phyloP scores from a whole-genome alignment of 2,329 filamentous ascomycete genomes.

The Leptosphaerulina australis region DNA sequence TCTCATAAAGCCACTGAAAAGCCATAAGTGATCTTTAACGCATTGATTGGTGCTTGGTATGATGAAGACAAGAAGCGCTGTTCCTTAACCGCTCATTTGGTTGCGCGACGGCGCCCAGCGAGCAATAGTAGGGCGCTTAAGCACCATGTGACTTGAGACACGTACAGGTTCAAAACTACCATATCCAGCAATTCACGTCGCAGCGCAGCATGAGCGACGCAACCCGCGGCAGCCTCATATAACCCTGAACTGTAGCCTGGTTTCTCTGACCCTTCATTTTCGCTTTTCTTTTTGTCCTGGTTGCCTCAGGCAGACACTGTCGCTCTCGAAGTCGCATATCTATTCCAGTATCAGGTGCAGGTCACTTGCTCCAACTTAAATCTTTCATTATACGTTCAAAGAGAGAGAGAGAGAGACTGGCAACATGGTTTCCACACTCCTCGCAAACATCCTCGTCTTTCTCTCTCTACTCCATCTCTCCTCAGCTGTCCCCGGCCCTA shows the following conservation, averaged over 20 bases:
- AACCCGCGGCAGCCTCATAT: constrained; percentile 35
- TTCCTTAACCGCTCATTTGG: constrained; percentile 1
- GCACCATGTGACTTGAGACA: constrained; percentile 34
- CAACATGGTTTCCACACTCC: constrained; percentile 36
- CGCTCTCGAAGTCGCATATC: constrained; percentile 12
- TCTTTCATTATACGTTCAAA: background rate
- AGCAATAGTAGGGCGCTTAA: constrained; percentile 32
- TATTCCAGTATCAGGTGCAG: constrained; percentile 29
- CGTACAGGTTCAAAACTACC: constrained; percentile 32
- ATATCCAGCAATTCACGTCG: constrained; percentile 39
- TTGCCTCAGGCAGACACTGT: constrained; percentile 31
- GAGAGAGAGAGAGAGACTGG: too few relatives aligned
- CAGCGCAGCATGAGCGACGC: constrained; percentile 35
- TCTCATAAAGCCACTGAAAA: constrained; percentile 3
- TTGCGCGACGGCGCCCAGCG: background rate
- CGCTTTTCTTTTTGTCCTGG: constrained; percentile 25
- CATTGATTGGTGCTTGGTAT: constrained; percentile 20
- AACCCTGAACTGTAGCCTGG: constrained; percentile 41
- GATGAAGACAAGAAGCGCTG: constrained; percentile 3
- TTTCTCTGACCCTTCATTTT: constrained; percentile 28
- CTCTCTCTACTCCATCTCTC: constrained; percentile 34
- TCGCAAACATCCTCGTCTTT: constrained; percentile 36
- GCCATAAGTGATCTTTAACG: background rate
- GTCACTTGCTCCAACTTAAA: constrained; percentile 32
- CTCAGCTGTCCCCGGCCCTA: constrained; percentile 19